Base-by-base conservation (phyloP, 1,284 basidiomycete species). In the Malassezia brasiliensis region DNA sequence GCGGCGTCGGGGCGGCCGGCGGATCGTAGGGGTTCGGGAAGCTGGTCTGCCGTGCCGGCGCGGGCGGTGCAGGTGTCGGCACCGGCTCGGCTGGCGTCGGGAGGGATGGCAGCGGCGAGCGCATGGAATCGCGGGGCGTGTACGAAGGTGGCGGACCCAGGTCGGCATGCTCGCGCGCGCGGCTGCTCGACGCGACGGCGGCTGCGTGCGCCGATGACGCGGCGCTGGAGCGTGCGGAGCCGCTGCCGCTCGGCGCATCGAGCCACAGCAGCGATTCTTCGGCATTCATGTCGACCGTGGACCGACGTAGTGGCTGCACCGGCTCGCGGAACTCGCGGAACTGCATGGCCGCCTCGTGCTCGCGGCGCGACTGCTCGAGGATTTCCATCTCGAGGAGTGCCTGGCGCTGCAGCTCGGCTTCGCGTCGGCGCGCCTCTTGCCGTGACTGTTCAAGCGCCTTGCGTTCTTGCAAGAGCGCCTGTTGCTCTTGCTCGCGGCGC, bases 261-360 rank as follows among this genome's bases (percentile, higher is more conserved):
- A 56, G 50, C 54, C 54, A 56, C 38, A 56, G 42, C 20, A 56
- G 54, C 34, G 48, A 36, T 22, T 56, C 54, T 31, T 47, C 22
- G 8, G 31, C 31, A 14, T 44, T 42, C 4, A 11, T 19, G 35
- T 46, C 25, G 5, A n/a, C 30, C 5, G 19, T 17, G 5, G 17
- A 22, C 17, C 19, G 17, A n/a, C 36, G 36, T 9, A 8, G 42
- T 6, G 25, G 32, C 25, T 15, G 5, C 31, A 19, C 17, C 32
- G 45, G 14, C 22, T 19, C 34, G 25, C 20, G 30, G 20, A 15
- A 35, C 32, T 19, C 28, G 7, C 44, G 44, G 34, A 19, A 46
- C 11, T 17, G 49, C 39, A 51, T 32, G 11, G 38, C 44, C 17
- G n/a, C 42, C 34, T 57, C 49, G 34, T 57, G 55, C 31, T 57